Percentiles rank a stretch among this genome's conserved stretches.
Evolutionary conservation across 2,329 filamentous ascomycete genomes (phyloP).

Genomic region (Fusarium hostae): DNA sequence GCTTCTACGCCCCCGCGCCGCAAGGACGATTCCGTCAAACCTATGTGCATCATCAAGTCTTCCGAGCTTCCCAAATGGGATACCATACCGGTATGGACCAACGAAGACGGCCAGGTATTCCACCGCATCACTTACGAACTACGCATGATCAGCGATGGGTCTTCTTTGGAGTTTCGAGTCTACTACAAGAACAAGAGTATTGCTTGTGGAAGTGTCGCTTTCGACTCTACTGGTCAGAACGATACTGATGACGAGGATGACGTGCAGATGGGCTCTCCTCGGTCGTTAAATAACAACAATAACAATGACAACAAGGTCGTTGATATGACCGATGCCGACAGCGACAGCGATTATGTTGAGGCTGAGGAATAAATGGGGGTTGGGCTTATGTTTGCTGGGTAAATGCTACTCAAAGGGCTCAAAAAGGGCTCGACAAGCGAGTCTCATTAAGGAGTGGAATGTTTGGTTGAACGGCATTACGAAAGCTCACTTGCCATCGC

Average conservation of each 20-base stretch:
- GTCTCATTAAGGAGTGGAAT: background rate
- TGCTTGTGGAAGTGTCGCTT: slow-evolving; percentile 33
- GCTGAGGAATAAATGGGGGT: background rate
- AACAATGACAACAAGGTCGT: background rate
- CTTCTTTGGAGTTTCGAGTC: slow-evolving; percentile 42
- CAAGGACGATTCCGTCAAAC: slow-evolving; percentile 10
- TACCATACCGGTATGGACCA: slow-evolving; percentile 30
- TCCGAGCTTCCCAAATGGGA: slow-evolving; percentile 19
- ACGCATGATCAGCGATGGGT: slow-evolving; percentile 40
- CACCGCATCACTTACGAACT: slow-evolving; percentile 35
- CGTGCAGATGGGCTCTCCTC: background rate
- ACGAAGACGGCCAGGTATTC: slow-evolving; percentile 16
- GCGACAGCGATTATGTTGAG: background rate
- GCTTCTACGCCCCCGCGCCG: slow-evolving; percentile 15
- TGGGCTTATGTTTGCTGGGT: background rate
- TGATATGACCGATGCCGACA: background rate
- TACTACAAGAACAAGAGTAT: slow-evolving; percentile 34
- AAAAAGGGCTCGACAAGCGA: background rate
- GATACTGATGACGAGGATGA: background rate
- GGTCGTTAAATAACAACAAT: background rate
- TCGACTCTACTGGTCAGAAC: slow-evolving; percentile 27
- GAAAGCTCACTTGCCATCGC: background rate
- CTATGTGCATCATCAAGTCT: slow-evolving; percentile 35
- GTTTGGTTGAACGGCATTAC: background rate
- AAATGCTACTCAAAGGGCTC: background rate